Percentiles rank a stretch among this genome's conserved stretches.
Evolutionary conservation across 2,329 filamentous ascomycete genomes (phyloP).

Genomic region (Chaetomium strumarium): DNA sequence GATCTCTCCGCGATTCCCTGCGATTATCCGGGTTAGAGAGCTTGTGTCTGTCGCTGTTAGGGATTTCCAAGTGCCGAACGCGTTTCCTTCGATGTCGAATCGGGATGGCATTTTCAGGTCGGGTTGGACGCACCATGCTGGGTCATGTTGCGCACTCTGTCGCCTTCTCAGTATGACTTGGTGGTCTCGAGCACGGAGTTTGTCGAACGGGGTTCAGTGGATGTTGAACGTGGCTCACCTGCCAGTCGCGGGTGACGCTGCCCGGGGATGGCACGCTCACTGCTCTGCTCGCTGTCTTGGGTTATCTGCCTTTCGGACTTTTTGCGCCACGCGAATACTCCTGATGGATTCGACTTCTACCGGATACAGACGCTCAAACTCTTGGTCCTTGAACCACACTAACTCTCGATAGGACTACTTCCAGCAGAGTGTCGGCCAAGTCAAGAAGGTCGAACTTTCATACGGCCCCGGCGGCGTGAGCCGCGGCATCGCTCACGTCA

Average conservation of each 20-base stretch:
- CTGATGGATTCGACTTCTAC: constrained; percentile 17
- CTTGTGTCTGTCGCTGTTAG: background rate
- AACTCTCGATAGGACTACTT: constrained; percentile 94
- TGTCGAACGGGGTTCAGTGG: constrained; percentile 17
- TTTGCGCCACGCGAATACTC: constrained; percentile 12
- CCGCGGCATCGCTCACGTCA: constrained; percentile 86
- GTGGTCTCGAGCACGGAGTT: constrained; percentile 8
- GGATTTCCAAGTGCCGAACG: background rate
- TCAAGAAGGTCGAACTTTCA: constrained; percentile 85
- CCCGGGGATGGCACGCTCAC: constrained; percentile 27
- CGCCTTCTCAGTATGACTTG: constrained; percentile 7
- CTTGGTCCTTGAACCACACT: constrained; percentile 49
- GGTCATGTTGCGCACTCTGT: constrained; percentile 14
- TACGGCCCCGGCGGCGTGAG: constrained; percentile 91
- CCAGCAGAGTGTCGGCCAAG: constrained; percentile 73
- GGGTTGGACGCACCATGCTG: constrained; percentile 6
- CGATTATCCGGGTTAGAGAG: constrained; percentile 2
- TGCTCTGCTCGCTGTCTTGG: constrained; percentile 33
- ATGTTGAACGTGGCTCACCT: constrained; percentile 19
- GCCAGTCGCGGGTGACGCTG: constrained; percentile 23
- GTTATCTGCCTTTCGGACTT: constrained; percentile 10
- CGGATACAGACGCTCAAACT: constrained; percentile 26
- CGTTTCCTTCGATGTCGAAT: constrained; percentile 1
- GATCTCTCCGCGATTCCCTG: constrained; percentile 1
- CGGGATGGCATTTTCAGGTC: background rate